Conservation (phyloP, 2,329 filamentous ascomycete genomes). For the Sporothrix variecibatus region DNA sequence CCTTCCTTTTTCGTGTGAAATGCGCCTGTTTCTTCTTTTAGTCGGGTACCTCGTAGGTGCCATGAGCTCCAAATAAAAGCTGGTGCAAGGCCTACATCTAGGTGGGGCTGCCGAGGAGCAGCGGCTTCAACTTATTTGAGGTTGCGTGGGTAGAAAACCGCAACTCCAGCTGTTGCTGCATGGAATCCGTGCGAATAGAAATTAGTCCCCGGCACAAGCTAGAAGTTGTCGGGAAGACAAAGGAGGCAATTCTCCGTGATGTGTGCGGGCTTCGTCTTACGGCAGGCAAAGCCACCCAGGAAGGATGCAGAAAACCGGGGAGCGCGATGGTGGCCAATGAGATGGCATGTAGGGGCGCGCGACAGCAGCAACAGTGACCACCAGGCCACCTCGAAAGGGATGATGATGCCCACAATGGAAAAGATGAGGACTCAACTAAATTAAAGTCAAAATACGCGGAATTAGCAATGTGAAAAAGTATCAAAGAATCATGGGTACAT, state of each 20-base stretch:
- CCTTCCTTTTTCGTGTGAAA: not conserved
- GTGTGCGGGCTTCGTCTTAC: not conserved
- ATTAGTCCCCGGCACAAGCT: not conserved
- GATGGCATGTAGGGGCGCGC: not conserved
- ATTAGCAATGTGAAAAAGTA: not conserved
- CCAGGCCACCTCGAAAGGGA: not conserved
- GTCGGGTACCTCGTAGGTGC: not conserved
- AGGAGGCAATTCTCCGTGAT: not conserved
- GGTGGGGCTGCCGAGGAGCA: not conserved
- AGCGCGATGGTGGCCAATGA: not conserved
- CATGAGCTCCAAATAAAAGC: not conserved
- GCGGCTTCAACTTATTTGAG: not conserved
- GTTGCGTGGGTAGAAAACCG: not conserved
- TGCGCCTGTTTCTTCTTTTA: not conserved
- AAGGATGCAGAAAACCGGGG: not conserved
- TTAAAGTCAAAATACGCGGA: not conserved
- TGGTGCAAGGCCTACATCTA: not conserved
- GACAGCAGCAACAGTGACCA: not conserved
- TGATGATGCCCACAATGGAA: not conserved
- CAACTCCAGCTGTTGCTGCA: not conserved
- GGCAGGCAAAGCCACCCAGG: not conserved
- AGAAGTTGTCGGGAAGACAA: not conserved
- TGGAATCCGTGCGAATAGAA: not conserved
- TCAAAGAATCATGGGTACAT: not conserved
- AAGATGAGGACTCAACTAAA: not conserved